phyloP scores from a whole-genome alignment of 306 rosid genomes.

The Rosa persica region DNA sequence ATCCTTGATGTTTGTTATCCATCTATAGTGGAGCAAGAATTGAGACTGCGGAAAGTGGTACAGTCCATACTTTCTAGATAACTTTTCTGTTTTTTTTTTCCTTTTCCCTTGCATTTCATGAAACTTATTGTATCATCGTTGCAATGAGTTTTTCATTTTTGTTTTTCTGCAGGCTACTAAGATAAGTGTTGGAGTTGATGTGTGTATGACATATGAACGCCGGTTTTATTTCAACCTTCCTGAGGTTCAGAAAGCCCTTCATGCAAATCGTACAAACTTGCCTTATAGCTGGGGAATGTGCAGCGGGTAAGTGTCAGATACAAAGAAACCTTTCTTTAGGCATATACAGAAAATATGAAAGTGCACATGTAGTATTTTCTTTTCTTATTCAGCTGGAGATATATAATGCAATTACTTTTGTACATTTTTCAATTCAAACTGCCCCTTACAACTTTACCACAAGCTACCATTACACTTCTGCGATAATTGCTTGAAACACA shows the following conservation, averaged over 20 bases:
- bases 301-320: constrained; percentile 46
- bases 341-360: too few species aligned
- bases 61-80: background rate
- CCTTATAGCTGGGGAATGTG: constrained; percentile 79
- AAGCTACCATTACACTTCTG: background rate
- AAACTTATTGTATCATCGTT: background rate
- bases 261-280: constrained; percentile 86
- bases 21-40: constrained; percentile 77
- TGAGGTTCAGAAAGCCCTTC: constrained; percentile 90
- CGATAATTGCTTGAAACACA: background rate
- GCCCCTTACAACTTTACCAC: background rate
- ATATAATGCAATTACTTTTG: background rate
- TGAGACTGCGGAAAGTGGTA: constrained; percentile 70
- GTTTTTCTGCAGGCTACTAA: constrained; percentile 65
- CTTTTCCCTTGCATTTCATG: background rate
- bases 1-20: constrained; percentile 90
- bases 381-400: background rate
- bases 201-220: constrained; percentile 67
- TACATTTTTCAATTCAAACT: background rate
- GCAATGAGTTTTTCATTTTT: background rate
- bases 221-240: constrained; percentile 67
- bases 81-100: background rate
- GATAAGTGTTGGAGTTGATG: constrained; percentile 76
- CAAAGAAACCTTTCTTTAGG: background rate
- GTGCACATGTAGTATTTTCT: background rate